Conservation (phyloP, 345 rosid species). For the Nasturtium officinale region DNA sequence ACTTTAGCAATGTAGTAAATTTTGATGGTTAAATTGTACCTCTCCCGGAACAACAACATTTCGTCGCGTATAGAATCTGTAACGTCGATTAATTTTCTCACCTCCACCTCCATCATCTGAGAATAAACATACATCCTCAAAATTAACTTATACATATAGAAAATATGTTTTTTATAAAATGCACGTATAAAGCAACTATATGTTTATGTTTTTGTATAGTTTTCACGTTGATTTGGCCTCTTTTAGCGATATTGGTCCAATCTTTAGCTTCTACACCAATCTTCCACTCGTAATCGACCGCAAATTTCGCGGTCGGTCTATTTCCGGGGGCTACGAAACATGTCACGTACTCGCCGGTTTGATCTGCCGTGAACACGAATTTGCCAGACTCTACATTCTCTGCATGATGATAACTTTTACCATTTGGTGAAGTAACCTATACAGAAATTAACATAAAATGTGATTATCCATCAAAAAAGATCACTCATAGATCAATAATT, state of each 20-base stretch:
- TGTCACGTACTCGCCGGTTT: conserved; percentile 62
- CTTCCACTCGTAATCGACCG: conserved; percentile 78
- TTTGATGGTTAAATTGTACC: conserved; percentile 45
- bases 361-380: conserved; percentile 72
- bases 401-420: conserved; percentile 55
- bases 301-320: conserved; percentile 43
- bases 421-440: conserved; percentile 72
- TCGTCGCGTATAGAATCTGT: conserved; percentile 71
- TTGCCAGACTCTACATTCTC: conserved; percentile 65
- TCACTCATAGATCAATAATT: neutral
- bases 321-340: conserved; percentile 61
- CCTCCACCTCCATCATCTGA: conserved; percentile 69
- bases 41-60: conserved; percentile 78
- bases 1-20: neutral
- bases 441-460: neutral
- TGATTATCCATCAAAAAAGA: neutral
- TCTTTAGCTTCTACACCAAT: conserved; percentile 79
- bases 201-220: neutral
- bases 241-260: conserved; percentile 73
- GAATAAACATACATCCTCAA: neutral
- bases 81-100: conserved; percentile 64
- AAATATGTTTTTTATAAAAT: neutral
- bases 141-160: neutral
- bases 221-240: conserved; percentile 68
- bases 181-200: neutral